Percentiles rank a stretch among this genome's conserved stretches.
phyloP scores from a whole-genome alignment of 306 rosid species.

The Rubus idaeus region DNA sequence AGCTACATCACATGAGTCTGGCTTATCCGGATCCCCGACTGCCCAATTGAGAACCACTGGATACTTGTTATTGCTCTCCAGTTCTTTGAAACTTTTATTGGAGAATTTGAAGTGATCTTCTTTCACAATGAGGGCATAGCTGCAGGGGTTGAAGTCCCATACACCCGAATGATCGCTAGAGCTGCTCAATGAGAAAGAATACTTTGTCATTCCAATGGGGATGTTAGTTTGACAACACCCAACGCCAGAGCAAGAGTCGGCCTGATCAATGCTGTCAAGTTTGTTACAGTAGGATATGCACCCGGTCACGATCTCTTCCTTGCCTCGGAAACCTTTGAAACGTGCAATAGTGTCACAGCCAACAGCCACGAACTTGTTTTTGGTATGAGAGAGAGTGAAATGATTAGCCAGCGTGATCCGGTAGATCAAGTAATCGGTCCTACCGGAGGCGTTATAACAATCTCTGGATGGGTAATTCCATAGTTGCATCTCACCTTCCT shows the following conservation, averaged over 20 bases:
- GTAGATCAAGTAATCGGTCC: too few species aligned
- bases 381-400: neutral
- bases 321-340: neutral
- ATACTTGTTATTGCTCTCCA: neutral
- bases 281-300: neutral
- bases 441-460: neutral
- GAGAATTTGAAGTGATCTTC: slow-evolving; percentile 7
- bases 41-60: slow-evolving; percentile 11
- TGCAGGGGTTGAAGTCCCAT: slow-evolving; percentile 14
- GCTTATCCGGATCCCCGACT: neutral
- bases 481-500: neutral
- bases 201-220: neutral
- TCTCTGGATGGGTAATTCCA: neutral
- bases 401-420: too few species aligned
- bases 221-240: slow-evolving; percentile 28
- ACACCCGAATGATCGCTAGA: neutral
- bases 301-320: neutral
- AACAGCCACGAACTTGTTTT: slow-evolving; percentile 9
- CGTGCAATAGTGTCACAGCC: slow-evolving; percentile 16
- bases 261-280: neutral
- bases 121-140: slow-evolving; percentile 14
- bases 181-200: neutral
- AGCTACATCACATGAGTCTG: neutral
- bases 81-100: neutral
- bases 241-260: slow-evolving; percentile 1